Conservation (phyloP, 2,329 filamentous ascomycete species). For the Microdochium paspali region DNA sequence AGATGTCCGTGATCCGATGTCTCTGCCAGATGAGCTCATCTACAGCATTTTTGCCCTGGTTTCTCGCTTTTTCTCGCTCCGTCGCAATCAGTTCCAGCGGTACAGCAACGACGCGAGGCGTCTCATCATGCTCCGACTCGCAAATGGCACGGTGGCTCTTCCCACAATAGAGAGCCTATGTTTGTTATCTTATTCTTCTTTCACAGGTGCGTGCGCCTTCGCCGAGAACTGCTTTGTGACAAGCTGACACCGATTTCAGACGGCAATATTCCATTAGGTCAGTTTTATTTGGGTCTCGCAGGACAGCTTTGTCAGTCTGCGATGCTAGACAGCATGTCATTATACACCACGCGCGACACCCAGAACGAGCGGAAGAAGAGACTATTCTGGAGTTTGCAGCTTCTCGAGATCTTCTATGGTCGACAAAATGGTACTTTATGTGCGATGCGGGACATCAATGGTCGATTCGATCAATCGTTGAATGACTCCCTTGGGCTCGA, state of each 20-base stretch:
- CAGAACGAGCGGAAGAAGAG: conserved; percentile 33
- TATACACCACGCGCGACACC: conserved; percentile 24
- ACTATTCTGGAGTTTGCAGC: conserved; percentile 40
- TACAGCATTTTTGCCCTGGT: conserved; percentile 31
- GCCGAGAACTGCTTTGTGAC: not conserved
- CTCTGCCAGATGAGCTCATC: conserved; percentile 27
- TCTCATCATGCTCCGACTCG: conserved; percentile 37
- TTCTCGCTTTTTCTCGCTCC: conserved; percentile 24
- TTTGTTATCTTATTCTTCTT: conserved; percentile 37
- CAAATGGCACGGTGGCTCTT: conserved; percentile 38
- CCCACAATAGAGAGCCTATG: conserved; percentile 41
- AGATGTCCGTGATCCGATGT: conserved; percentile 23
- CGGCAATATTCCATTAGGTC: conserved; percentile 35
- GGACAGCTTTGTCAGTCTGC: conserved; percentile 40
- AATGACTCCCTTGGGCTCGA: conserved; percentile 7
- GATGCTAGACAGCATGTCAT: conserved; percentile 32
- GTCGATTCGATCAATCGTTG: conserved; percentile 20
- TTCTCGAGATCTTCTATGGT: conserved; percentile 39
- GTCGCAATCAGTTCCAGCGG: conserved; percentile 16
- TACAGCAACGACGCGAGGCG: conserved; percentile 23
- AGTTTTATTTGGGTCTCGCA: conserved; percentile 39
- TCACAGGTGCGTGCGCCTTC: conserved; percentile 27
- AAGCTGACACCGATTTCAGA: conserved; percentile 20
- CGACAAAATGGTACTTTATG: conserved; percentile 33
- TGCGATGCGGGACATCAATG: conserved; percentile 28